Percentiles rank a stretch among this genome's conserved stretches.
Evolutionary conservation across 257 asterid genomes (phyloP).

Genomic region (Nicotiana tabacum): DNA sequence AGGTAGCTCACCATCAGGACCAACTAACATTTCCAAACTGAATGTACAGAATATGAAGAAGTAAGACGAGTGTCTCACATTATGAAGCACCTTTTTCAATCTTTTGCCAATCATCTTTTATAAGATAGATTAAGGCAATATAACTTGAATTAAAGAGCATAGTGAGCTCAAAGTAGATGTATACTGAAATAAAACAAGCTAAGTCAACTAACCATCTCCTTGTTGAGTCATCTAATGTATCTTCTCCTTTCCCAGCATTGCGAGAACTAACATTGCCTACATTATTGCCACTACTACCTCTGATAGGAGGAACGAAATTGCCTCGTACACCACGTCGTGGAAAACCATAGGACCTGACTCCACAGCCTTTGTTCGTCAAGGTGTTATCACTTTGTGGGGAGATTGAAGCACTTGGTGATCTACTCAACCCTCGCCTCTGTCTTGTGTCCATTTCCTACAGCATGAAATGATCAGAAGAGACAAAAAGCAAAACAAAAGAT

Average conservation of each 20-base stretch:
- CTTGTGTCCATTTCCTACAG: conserved; percentile 87
- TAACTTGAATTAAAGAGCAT: conserved; percentile 3
- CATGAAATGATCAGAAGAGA: conserved; percentile 9
- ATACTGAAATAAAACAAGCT: background rate
- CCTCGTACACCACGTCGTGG: conserved; percentile 93
- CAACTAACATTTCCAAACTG: conserved; percentile 85
- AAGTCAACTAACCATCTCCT: conserved; percentile 59
- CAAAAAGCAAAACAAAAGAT: conserved; percentile 2
- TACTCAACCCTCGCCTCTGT: conserved; percentile 67
- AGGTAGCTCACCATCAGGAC: conserved; percentile 98
- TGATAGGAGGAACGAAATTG: conserved; percentile 88
- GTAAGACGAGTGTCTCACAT: background rate
- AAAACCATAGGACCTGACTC: conserved; percentile 61
- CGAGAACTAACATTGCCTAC: conserved; percentile 65
- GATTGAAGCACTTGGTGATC: conserved; percentile 70
- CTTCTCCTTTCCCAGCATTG: conserved; percentile 72
- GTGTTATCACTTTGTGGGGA: conserved; percentile 71
- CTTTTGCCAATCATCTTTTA: background rate
- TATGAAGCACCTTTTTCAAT: background rate
- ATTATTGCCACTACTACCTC: conserved; percentile 62
- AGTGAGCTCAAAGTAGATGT: background rate
- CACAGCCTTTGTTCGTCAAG: conserved; percentile 54
- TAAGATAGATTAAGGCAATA: background rate
- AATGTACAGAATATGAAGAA: conserved; percentile 11
- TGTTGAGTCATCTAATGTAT: conserved; percentile 78